These are phyloP conservation scores for Colletotrichum trifolii DNA, from an alignment of 2,329 filamentous ascomycete species.

Conservation along the genomic window DNA sequence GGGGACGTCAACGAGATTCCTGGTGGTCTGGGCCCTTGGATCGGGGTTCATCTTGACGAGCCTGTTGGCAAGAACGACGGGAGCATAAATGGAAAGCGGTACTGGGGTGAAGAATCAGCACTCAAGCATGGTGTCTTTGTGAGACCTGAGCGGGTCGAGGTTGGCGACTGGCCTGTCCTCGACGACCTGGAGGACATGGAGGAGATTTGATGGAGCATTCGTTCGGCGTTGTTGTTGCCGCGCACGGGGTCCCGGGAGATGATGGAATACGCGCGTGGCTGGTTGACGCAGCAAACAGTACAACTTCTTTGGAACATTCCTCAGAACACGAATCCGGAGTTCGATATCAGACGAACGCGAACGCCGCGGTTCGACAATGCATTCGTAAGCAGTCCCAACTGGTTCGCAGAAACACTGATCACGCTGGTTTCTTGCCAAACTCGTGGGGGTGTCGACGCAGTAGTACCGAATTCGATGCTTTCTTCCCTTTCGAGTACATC, in stretches of 20 bases:
- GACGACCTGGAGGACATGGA: conserved; percentile 83
- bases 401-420: conserved; percentile 4
- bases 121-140: conserved; percentile 83
- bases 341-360: conserved; percentile 27
- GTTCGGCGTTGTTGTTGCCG: conserved; percentile 13
- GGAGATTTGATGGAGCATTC: conserved; percentile 65
- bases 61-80: conserved; percentile 87
- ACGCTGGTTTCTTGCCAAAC: conserved; percentile 1
- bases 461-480: conserved; percentile 33
- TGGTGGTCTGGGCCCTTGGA: conserved; percentile 72
- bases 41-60: conserved; percentile 81
- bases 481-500: conserved; percentile 26
- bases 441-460: conserved; percentile 23
- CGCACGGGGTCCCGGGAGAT: conserved; percentile 13
- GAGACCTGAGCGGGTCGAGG: conserved; percentile 80
- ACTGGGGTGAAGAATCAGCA: conserved; percentile 74
- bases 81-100: conserved; percentile 72
- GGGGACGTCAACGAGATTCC: conserved; percentile 81
- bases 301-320: conserved; percentile 25
- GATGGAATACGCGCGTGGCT: conserved; percentile 14
- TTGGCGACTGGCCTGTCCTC: conserved; percentile 76
- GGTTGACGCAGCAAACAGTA: conserved; percentile 4
- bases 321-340: conserved; percentile 22
- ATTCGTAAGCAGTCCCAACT: conserved; percentile 3
- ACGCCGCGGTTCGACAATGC: conserved; percentile 22